Conservation (phyloP, 2,329 filamentous ascomycete species). For the Fusarium domesticum region DNA sequence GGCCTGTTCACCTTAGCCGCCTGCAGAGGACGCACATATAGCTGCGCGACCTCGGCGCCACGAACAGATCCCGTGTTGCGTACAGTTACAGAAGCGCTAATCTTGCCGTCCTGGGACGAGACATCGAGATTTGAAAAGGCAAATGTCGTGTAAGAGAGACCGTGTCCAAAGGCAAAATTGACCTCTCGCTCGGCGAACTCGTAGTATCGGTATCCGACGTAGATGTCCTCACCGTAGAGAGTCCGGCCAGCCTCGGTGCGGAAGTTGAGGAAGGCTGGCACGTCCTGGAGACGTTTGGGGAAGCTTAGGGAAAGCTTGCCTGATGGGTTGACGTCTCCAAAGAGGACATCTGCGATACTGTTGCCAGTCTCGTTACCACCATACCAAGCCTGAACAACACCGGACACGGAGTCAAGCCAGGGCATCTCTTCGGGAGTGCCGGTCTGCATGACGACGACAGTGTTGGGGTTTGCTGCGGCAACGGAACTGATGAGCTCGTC, state of each 20-base stretch:
- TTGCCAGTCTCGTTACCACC: conserved; percentile 85
- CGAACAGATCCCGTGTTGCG: conserved; percentile 57
- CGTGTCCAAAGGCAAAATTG: conserved; percentile 76
- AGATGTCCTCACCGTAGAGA: conserved; percentile 77
- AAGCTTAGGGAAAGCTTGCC: conserved; percentile 74
- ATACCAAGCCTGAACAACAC: conserved; percentile 77
- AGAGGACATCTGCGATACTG: conserved; percentile 73
- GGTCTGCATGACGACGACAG: conserved; percentile 72
- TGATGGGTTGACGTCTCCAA: conserved; percentile 70
- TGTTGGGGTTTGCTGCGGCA: conserved; percentile 63
- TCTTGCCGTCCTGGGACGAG: conserved; percentile 44
- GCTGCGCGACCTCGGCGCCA: conserved; percentile 56
- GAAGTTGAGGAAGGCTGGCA: conserved; percentile 75
- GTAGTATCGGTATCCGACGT: conserved; percentile 78
- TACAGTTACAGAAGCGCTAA: conserved; percentile 50
- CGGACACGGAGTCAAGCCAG: conserved; percentile 55
- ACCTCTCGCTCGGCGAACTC: conserved; percentile 64
- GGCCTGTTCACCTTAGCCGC: conserved; percentile 54
- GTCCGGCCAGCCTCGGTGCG: conserved; percentile 66
- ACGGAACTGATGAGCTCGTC: conserved; percentile 69
- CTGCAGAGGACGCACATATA: conserved; percentile 54
- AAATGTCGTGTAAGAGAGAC: conserved; percentile 75
- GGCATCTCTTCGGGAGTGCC: conserved; percentile 74
- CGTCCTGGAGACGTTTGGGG: conserved; percentile 64
- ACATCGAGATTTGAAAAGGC: conserved; percentile 49